Base-by-base conservation (phyloP, 2,329 filamentous ascomycete species). In the Neofusicoccum kwambonambiense region DNA sequence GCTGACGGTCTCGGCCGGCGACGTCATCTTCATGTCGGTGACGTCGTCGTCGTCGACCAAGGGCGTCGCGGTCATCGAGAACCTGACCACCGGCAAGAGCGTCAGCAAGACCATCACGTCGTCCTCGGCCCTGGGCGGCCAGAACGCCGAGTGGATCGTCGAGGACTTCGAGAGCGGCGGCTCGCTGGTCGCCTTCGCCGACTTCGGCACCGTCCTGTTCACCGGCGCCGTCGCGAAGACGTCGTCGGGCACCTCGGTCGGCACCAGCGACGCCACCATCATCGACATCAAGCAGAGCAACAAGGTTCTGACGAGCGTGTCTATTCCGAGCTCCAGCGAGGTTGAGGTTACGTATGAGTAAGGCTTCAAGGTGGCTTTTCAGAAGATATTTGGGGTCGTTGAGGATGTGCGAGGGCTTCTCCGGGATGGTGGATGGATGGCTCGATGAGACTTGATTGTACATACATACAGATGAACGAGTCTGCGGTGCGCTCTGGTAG, bases 101-200 rank as follows among this genome's bases (percentile, higher is more conserved):
- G 85, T 84, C 39, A 80, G 79, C 17, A 82, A 88, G 75, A 80
- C 76, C 3, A 82, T 88, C 73, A 76, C 70, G 1, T 35, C 44
- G 6, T 35, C 44, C 52, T 56, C 47, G 9, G 56, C 62, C 1
- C 62, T 68, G 4, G 62, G 51, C 41, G 66, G 66, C 47, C 62
- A 65, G 62, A 68, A 66, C 50, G 66, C 65, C 42, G 66, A 68
- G 62, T 68, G 66, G 66, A 68, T 68, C 51, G 65, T 68, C 41
- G 66, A 68, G 65, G 66, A 68, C 49, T 68, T 58, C 37, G 50
- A 64, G 45, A 37, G 47, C 44, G 45, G 44, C 51, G 65, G 56
- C 49, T 27, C 17, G 19, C 62, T 67, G 17, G 66, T 68, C 19
- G 12, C 54, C 4, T 62, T 68, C 6, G 62, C 60, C 34, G 62